Percentiles rank a stretch among this genome's conserved stretches.
phyloP scores from a whole-genome alignment of 164 flowering plant species.

The Aristolochia contorta region DNA sequence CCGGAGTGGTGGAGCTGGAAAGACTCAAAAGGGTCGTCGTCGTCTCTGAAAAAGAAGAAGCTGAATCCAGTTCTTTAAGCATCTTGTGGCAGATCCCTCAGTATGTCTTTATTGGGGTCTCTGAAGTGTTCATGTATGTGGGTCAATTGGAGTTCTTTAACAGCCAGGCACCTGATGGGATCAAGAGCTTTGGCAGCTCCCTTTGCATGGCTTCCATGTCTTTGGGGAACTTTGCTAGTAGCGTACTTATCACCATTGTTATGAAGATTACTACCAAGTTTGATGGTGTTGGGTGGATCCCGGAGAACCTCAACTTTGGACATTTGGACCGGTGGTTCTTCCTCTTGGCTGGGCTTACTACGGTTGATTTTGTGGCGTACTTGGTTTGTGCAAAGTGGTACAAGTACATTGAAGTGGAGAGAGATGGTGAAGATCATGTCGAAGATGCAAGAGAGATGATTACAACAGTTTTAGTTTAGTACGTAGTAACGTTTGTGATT shows the following conservation, averaged over 20 bases:
- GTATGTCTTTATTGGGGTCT: constrained; percentile 64
- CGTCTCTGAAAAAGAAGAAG: background rate
- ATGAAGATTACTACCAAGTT: constrained; percentile 23
- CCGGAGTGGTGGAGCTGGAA: constrained; percentile 24
- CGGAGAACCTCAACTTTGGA: constrained; percentile 31
- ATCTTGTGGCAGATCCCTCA: constrained; percentile 56
- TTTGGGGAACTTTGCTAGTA: constrained; percentile 29
- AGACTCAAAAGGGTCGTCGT: constrained; percentile 16
- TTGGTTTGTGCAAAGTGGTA: constrained; percentile 27
- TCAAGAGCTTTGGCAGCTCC: constrained; percentile 42
- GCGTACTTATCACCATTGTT: constrained; percentile 27
- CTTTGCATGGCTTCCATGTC: constrained; percentile 30
- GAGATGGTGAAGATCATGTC: background rate
- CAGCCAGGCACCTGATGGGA: constrained; percentile 77
- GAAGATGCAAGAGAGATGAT: constrained; percentile 1
- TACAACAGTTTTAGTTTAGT: background rate
- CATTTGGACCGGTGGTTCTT: constrained; percentile 46
- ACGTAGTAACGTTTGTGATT: background rate
- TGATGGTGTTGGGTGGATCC: constrained; percentile 40
- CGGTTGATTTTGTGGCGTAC: constrained; percentile 17
- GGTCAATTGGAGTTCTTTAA: constrained; percentile 84
- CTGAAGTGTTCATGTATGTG: constrained; percentile 83
- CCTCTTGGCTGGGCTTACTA: constrained; percentile 23
- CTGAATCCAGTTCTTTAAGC: constrained; percentile 26
- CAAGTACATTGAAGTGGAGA: constrained; percentile 21